Percentiles rank a stretch among this genome's conserved stretches.
These are phyloP conservation scores for Coemansia sp. DNA, from an alignment of 192 early-diverging fungal genomes.

Conservation along the genomic window DNA sequence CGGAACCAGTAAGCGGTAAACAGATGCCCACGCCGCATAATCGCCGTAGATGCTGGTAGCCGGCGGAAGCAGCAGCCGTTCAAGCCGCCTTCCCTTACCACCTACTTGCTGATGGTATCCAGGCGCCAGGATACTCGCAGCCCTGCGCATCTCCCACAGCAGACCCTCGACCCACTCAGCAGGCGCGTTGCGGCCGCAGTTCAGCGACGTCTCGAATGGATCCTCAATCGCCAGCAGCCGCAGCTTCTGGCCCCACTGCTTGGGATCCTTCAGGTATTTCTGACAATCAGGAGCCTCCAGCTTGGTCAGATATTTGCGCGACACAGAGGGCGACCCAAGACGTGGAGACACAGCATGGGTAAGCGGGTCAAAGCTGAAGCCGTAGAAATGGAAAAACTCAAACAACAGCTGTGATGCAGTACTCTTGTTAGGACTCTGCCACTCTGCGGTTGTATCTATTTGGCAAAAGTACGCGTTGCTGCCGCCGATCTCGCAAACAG, in stretches of 20 bases:
- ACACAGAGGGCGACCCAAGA: slow-evolving; percentile 24
- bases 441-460: background rate
- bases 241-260: slow-evolving; percentile 19
- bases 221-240: slow-evolving; percentile 48
- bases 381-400: slow-evolving; percentile 38
- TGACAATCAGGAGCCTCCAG: slow-evolving; percentile 8
- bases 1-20: slow-evolving; percentile 1
- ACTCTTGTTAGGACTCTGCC: slow-evolving; percentile 35
- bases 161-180: slow-evolving; percentile 43
- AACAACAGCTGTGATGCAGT: slow-evolving; percentile 19
- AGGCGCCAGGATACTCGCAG: slow-evolving; percentile 24
- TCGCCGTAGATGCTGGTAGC: slow-evolving; percentile 11
- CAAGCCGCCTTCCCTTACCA: background rate
- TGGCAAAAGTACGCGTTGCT: background rate
- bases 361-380: slow-evolving; percentile 32
- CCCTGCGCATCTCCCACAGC: slow-evolving; percentile 54
- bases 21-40: slow-evolving; percentile 23
- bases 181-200: slow-evolving; percentile 39
- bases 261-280: slow-evolving; percentile 10
- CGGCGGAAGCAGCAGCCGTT: slow-evolving; percentile 27
- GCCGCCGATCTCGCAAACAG: background rate
- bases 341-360: slow-evolving; percentile 32
- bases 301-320: slow-evolving; percentile 20
- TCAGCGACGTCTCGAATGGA: slow-evolving; percentile 32
- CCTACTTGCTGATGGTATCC: background rate